Evolutionary conservation across 768 basidiomycete genomes (phyloP).

Genomic region (Russula emetica): DNA sequence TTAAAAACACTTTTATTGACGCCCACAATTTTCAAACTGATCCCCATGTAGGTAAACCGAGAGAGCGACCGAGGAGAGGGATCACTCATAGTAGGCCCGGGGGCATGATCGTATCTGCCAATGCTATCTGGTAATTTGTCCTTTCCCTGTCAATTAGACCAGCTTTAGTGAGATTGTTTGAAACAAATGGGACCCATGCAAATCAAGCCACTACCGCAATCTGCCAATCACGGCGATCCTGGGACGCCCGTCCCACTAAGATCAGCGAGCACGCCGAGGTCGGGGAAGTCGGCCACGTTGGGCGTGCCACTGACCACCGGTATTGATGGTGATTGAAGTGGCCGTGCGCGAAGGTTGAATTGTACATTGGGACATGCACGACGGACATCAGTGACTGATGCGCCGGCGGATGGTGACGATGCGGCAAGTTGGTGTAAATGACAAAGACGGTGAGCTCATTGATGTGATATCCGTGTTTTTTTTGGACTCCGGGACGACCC

Average conservation of each 20-base stretch:
- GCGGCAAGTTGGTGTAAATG: background rate
- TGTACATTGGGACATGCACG: background rate
- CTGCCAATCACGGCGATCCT: background rate
- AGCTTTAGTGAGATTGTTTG: background rate
- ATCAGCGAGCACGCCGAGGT: background rate
- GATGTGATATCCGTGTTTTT: background rate
- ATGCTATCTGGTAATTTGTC: background rate
- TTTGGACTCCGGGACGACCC: background rate
- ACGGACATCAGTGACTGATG: background rate
- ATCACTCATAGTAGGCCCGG: background rate
- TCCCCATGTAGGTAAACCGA: too few species aligned
- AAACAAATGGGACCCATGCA: background rate
- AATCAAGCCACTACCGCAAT: constrained; percentile 7
- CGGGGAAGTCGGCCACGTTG: background rate
- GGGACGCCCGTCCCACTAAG: background rate
- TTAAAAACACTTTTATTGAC: background rate
- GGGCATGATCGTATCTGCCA: background rate
- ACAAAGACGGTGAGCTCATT: too few species aligned
- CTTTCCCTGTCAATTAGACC: background rate
- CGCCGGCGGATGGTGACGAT: background rate
- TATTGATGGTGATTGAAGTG: background rate
- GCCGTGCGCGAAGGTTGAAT: background rate
- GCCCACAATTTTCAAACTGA: background rate
- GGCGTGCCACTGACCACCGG: background rate
- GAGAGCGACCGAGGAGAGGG: background rate